Conservation (phyloP, 805 yeast species). For the Kluyveromyces wickerhamii region DNA sequence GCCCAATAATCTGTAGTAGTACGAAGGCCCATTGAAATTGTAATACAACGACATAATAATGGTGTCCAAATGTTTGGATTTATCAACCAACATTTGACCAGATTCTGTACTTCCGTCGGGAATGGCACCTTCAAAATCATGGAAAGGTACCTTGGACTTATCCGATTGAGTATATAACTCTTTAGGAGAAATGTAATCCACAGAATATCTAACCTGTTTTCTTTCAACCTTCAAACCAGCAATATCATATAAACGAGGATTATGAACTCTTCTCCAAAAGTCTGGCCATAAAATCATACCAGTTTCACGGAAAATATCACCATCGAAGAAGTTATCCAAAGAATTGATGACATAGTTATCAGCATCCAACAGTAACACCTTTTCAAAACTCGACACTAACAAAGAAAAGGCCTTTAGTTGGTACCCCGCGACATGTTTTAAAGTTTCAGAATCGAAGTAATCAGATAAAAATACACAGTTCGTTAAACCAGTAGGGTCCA, state of each 20-base stretch:
- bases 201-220: constrained; percentile 29
- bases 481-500: constrained; percentile 31
- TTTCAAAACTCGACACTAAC: constrained; percentile 63
- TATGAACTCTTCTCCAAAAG: constrained; percentile 78
- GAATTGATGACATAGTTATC: constrained; percentile 65
- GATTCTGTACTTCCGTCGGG: constrained; percentile 70
- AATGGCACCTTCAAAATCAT: constrained; percentile 53
- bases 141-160: constrained; percentile 37
- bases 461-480: constrained; percentile 59
- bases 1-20: constrained; percentile 59
- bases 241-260: constrained; percentile 63
- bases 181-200: constrained; percentile 30
- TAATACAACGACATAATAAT: constrained; percentile 56
- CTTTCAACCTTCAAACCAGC: constrained; percentile 46
- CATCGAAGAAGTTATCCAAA: constrained; percentile 51
- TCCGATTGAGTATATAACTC: constrained; percentile 18
- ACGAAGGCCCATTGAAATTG: constrained; percentile 58
- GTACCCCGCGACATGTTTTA: constrained; percentile 47
- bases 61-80: constrained; percentile 49
- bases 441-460: constrained; percentile 41
- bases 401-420: constrained; percentile 66
- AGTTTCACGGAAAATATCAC: constrained; percentile 45
- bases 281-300: constrained; percentile 74
- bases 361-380: constrained; percentile 64
- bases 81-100: constrained; percentile 61